A percentile compares a stretch with the other conserved stretches of the same genome.
Conservation (phyloP, 148 eudicot species). For the Rhododendron ovatum region DNA sequence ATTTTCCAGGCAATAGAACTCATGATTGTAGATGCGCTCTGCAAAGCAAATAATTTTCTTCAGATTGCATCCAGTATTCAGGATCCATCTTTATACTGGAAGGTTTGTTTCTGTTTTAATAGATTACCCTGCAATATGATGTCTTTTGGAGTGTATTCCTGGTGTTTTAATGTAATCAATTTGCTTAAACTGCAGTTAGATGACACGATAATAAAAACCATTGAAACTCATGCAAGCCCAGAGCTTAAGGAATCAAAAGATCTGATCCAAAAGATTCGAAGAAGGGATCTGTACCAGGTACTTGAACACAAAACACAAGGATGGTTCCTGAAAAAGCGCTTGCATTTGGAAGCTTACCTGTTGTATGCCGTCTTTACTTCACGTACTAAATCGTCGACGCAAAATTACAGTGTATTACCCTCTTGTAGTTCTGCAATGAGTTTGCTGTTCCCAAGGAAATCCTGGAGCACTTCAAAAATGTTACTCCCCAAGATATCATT, state of each 20-base stretch:
- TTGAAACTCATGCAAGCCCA: constrained; percentile 35
- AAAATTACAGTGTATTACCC: not conserved
- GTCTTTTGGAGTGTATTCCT: not conserved
- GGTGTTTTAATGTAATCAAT: not conserved
- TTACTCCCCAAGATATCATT: constrained; percentile 49
- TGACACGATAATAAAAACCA: constrained; percentile 50
- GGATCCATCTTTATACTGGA: constrained; percentile 62
- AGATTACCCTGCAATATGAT: not conserved
- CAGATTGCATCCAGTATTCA: constrained; percentile 31
- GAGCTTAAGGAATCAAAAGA: constrained; percentile 60
- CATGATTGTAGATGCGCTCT: constrained; percentile 62
- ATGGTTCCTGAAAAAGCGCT: not conserved
- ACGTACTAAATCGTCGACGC: not conserved
- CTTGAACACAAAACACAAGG: not conserved
- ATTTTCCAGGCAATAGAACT: constrained; percentile 53
- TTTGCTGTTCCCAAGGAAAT: constrained; percentile 61
- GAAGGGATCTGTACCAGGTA: constrained; percentile 68
- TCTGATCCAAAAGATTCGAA: constrained; percentile 46
- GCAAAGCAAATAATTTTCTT: constrained; percentile 46
- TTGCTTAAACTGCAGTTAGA: constrained; percentile 40
- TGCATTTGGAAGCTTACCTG: not conserved
- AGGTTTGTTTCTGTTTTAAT: constrained; percentile 33
- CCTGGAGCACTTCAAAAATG: constrained; percentile 43
- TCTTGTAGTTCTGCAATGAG: constrained; percentile 63
- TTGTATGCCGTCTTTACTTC: not conserved